These are phyloP conservation scores for Psidium guajava DNA, from an alignment of 345 rosid genomes.

Conservation along the genomic window DNA sequence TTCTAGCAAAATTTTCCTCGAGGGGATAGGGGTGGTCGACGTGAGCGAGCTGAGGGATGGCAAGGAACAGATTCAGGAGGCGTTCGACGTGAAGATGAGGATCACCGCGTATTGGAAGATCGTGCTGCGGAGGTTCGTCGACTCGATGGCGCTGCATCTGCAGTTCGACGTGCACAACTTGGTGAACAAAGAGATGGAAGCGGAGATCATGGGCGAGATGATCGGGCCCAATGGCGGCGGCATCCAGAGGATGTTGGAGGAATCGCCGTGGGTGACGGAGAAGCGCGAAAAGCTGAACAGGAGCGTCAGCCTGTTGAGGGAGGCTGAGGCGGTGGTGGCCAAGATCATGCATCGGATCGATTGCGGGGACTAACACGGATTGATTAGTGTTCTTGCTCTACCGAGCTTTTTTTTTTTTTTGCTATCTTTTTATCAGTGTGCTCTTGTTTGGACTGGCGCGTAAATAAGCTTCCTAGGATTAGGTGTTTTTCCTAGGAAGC, in stretches of 20 bases:
- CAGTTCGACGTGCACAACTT: neutral
- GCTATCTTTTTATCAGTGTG: neutral
- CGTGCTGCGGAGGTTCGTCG: slow-evolving; percentile 17
- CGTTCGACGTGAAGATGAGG: slow-evolving; percentile 22
- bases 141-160: slow-evolving; percentile 12
- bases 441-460: no score
- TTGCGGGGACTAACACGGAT: neutral
- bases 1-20: neutral
- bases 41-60: neutral
- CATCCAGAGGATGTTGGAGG: slow-evolving; percentile 15
- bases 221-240: neutral
- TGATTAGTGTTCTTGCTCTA: neutral
- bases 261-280: slow-evolving; percentile 3
- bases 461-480: no score
- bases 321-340: slow-evolving; percentile 9
- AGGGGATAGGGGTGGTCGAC: slow-evolving; percentile 6
- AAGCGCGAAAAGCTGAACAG: slow-evolving; percentile 12
- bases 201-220: slow-evolving; percentile 5
- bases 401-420: neutral
- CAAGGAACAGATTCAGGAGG: neutral
- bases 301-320: slow-evolving; percentile 11
- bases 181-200: slow-evolving; percentile 11
- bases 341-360: slow-evolving; percentile 5
- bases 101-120: slow-evolving; percentile 18
- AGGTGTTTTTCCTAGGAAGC: neutral